Evolutionary conservation across 768 basidiomycete genomes (phyloP).

Genomic region (Hemileccinum rubropunctum): DNA sequence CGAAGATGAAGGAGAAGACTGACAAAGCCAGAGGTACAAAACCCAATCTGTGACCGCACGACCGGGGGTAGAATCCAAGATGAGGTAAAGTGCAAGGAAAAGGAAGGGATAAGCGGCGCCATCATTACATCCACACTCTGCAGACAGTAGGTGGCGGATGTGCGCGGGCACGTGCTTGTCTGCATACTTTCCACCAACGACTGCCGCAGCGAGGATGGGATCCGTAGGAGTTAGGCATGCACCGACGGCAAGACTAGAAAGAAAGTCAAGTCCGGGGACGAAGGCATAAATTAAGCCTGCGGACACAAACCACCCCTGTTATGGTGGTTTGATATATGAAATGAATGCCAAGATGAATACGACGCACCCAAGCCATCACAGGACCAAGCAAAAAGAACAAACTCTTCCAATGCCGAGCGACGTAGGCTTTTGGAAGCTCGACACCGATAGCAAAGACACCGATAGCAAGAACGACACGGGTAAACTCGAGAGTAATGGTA

Average conservation of each 20-base stretch:
- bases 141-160: slow-evolving; percentile 60
- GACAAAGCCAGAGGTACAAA: slow-evolving; percentile 81
- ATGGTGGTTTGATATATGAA: slow-evolving; percentile 3
- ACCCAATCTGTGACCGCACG: slow-evolving; percentile 86
- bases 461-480: slow-evolving; percentile 90
- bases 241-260: slow-evolving; percentile 85
- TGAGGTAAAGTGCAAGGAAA: slow-evolving; percentile 84
- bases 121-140: slow-evolving; percentile 92
- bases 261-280: slow-evolving; percentile 85
- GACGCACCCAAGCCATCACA: slow-evolving; percentile 79
- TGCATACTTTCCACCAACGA: slow-evolving; percentile 94
- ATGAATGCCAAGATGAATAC: not conserved
- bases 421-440: slow-evolving; percentile 94
- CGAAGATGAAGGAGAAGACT: slow-evolving; percentile 29
- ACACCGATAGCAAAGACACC: slow-evolving; percentile 98
- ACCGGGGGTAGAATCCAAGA: slow-evolving; percentile 59
- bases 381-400: slow-evolving; percentile 80
- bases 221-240: slow-evolving; percentile 89
- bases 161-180: slow-evolving; percentile 95
- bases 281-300: slow-evolving; percentile 89
- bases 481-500: slow-evolving; percentile 83
- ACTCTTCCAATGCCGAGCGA: slow-evolving; percentile 90
- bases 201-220: slow-evolving; percentile 40
- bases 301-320: slow-evolving; percentile 90
- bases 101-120: slow-evolving; percentile 97